Percentiles rank a stretch among this genome's conserved stretches.
phyloP scores from a whole-genome alignment of 1,284 basidiomycete species.

The Filobasidium uniguttulatum region DNA sequence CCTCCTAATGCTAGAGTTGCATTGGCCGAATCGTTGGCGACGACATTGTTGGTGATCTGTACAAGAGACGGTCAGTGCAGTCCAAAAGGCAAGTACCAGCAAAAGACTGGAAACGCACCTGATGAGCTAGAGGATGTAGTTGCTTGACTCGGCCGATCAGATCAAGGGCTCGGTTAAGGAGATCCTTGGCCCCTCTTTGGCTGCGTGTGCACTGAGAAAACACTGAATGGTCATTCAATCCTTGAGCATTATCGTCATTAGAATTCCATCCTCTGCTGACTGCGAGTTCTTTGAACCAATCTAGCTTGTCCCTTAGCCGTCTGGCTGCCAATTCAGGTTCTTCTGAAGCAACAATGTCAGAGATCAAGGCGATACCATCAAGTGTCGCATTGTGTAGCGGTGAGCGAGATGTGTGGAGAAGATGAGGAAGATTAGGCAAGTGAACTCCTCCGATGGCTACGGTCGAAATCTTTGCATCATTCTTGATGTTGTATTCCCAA shows the following conservation, averaged over 20 bases:
- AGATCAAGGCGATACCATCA: constrained; percentile 80
- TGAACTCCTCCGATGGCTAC: constrained; percentile 84
- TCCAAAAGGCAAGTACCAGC: no score
- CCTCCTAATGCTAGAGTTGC: constrained; percentile 76
- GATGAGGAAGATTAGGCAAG: constrained; percentile 54
- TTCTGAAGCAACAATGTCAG: constrained; percentile 62
- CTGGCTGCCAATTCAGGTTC: constrained; percentile 50
- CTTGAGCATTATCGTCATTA: no score
- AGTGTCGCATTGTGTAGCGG: constrained; percentile 44
- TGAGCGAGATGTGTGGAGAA: constrained; percentile 56
- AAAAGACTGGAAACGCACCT: constrained; percentile 41
- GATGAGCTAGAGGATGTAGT: constrained; percentile 60
- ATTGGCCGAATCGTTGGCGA: constrained; percentile 81
- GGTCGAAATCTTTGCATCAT: constrained; percentile 48
- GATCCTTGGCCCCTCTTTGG: no score
- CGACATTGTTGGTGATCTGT: constrained; percentile 82
- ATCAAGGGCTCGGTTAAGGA: no score
- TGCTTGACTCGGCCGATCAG: constrained; percentile 45
- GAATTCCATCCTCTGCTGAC: no score
- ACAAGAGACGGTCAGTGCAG: constrained; percentile 16
- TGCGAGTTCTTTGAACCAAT: no score
- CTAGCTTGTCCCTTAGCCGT: constrained; percentile 29
- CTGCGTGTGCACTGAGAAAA: no score
- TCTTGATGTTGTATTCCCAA: constrained; percentile 26
- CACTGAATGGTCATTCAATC: no score